These are phyloP conservation scores for Eustoma russellianum DNA, from an alignment of 257 asterid species.

Conservation along the genomic window DNA sequence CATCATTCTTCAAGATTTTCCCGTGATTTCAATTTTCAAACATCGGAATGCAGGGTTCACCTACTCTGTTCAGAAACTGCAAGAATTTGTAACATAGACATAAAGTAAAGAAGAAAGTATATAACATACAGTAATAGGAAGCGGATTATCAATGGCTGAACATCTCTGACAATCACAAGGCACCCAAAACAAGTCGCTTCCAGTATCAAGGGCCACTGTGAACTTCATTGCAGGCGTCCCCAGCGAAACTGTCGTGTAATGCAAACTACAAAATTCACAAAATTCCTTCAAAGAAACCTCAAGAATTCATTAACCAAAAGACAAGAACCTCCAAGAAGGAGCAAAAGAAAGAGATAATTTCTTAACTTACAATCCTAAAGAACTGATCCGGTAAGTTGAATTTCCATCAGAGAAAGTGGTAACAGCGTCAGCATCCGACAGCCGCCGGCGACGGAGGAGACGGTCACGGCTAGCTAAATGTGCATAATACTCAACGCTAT, in stretches of 20 bases:
- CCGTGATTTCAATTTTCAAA: too few relatives aligned
- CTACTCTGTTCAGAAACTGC: too few relatives aligned
- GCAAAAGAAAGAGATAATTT: background rate
- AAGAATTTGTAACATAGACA: too few relatives aligned
- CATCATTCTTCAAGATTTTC: too few relatives aligned
- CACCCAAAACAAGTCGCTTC: slow-evolving; percentile 84
- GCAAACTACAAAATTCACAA: slow-evolving; percentile 44
- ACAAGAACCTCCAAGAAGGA: background rate
- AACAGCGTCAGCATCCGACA: slow-evolving; percentile 28
- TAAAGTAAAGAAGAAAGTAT: background rate
- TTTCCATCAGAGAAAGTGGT: slow-evolving; percentile 70
- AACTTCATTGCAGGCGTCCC: slow-evolving; percentile 78
- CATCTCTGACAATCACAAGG: slow-evolving; percentile 66
- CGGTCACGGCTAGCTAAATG: slow-evolving; percentile 47
- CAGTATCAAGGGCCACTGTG: slow-evolving; percentile 89
- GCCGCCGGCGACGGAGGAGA: slow-evolving; percentile 33
- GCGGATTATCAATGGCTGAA: slow-evolving; percentile 43
- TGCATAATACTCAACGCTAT: slow-evolving; percentile 47
- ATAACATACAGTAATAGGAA: slow-evolving; percentile 41
- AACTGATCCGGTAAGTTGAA: slow-evolving; percentile 52
- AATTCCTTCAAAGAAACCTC: background rate
- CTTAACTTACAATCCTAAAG: slow-evolving; percentile 63
- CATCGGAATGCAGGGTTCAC: too few relatives aligned
- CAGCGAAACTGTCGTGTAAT: slow-evolving; percentile 63
- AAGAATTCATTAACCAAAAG: background rate